Percentiles rank a stretch among this genome's conserved stretches.
Conservation (phyloP, 345 rosid species). For the Anacardium occidentale region DNA sequence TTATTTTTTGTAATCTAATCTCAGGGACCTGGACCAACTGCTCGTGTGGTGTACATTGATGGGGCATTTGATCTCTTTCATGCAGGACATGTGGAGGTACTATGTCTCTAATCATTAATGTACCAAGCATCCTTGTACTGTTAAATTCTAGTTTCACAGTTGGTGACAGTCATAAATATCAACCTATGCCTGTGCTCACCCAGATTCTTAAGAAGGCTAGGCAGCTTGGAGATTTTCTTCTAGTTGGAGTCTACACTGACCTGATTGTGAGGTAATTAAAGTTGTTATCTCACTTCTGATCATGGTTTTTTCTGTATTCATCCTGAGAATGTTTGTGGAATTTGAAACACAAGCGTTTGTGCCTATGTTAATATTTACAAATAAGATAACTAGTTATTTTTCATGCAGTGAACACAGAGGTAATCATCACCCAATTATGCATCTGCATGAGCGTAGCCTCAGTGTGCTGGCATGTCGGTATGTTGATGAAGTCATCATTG, state of each 20-base stretch:
- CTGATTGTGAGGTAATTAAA: conserved; percentile 73
- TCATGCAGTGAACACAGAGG: conserved; percentile 76
- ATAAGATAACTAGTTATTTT: conserved; percentile 5
- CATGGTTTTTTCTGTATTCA: conserved; percentile 6
- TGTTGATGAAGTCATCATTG: conserved; percentile 97
- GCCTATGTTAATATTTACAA: background rate
- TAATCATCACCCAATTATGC: conserved; percentile 71
- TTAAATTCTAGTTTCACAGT: conserved; percentile 5
- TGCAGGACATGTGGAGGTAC: conserved; percentile 99
- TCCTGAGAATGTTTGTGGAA: background rate
- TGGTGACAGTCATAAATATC: background rate
- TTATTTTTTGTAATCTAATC: background rate
- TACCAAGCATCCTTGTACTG: background rate
- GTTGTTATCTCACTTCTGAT: conserved; percentile 12
- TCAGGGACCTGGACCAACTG: conserved; percentile 90
- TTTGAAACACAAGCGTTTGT: background rate
- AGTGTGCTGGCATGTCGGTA: conserved; percentile 91
- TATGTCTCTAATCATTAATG: background rate
- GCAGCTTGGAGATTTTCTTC: conserved; percentile 90
- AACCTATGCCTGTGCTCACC: conserved; percentile 6
- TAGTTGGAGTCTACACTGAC: conserved; percentile 87
- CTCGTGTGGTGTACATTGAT: conserved; percentile 82
- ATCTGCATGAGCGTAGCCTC: conserved; percentile 86
- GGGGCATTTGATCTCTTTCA: conserved; percentile 98
- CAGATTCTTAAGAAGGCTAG: conserved; percentile 86